phyloP scores from a whole-genome alignment of 208 protist species.

The Lotmaria passim region DNA sequence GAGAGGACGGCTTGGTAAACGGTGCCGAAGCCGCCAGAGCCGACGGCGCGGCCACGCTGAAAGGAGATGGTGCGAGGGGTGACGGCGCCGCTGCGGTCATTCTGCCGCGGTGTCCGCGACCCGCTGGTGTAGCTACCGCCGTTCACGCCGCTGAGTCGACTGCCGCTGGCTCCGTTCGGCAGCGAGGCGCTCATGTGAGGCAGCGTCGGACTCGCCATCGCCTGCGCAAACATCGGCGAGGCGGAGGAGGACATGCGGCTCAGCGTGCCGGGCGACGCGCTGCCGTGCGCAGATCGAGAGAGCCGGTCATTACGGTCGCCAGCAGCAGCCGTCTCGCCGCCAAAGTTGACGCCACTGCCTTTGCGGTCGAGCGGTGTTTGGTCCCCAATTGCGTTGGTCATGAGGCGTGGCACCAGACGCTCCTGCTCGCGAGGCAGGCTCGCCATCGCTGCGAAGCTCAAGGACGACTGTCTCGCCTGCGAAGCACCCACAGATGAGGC shows the following conservation, averaged over 20 bases:
- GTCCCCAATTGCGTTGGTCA: constrained; percentile 7
- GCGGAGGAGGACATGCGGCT: constrained; percentile 21
- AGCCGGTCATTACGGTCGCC: constrained; percentile 1
- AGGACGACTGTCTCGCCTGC: not conserved
- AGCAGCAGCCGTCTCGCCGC: constrained; percentile 12
- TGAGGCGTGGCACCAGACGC: constrained; percentile 17
- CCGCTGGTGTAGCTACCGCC: constrained; percentile 13
- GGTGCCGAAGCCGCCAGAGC: constrained; percentile 75
- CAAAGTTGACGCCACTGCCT: constrained; percentile 1
- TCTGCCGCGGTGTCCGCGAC: constrained; percentile 30
- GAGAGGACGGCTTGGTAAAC: constrained; percentile 77
- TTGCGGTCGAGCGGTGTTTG: constrained; percentile 21
- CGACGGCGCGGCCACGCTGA: constrained; percentile 61
- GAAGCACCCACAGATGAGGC: no score
- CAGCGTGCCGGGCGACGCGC: constrained; percentile 11
- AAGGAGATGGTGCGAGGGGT: constrained; percentile 52
- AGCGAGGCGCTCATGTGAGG: constrained; percentile 4
- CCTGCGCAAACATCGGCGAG: constrained; percentile 26
- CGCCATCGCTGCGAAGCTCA: not conserved
- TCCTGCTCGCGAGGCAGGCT: constrained; percentile 17
- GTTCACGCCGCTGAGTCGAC: constrained; percentile 12
- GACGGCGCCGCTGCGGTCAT: constrained; percentile 23
- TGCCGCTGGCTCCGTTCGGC: constrained; percentile 1
- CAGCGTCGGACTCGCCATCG: constrained; percentile 15
- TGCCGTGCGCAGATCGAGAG: constrained; percentile 23